A percentile compares a stretch with the other conserved stretches of the same genome.
Conservation (phyloP, 805 yeast species). For the Blastobotrys terrestris region DNA sequence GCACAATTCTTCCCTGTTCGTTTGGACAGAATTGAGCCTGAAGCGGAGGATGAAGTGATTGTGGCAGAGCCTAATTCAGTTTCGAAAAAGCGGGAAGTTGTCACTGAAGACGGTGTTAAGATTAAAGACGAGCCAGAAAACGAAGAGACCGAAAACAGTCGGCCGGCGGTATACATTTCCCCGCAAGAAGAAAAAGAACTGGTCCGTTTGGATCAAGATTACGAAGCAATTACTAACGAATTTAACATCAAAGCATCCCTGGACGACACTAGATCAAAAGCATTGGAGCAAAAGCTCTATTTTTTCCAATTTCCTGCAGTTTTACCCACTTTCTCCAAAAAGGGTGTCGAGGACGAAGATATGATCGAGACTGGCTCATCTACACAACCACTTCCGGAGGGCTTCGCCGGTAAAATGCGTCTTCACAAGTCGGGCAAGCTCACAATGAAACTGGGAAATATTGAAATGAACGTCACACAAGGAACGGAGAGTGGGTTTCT, state of each 20-base stretch:
- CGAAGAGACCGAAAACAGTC: slow-evolving; percentile 5
- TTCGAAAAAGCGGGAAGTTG: slow-evolving; percentile 3
- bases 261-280: slow-evolving; percentile 8
- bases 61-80: background rate
- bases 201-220: slow-evolving; percentile 14
- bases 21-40: slow-evolving; percentile 15
- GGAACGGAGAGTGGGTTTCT: slow-evolving; percentile 66
- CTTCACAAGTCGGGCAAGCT: slow-evolving; percentile 80
- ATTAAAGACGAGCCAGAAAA: background rate
- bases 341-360: slow-evolving; percentile 14
- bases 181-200: slow-evolving; percentile 12
- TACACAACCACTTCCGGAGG: slow-evolving; percentile 32
- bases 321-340: slow-evolving; percentile 30
- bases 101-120: background rate
- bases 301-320: slow-evolving; percentile 47
- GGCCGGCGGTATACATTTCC: slow-evolving; percentile 2
- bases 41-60: slow-evolving; percentile 7
- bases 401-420: slow-evolving; percentile 67
- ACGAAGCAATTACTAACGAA: slow-evolving; percentile 16
- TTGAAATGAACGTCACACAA: slow-evolving; percentile 58
- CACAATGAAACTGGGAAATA: slow-evolving; percentile 66
- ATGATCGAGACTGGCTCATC: slow-evolving; percentile 8
- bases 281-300: slow-evolving; percentile 26
- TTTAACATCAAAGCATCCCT: slow-evolving; percentile 12
- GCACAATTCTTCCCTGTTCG: slow-evolving; percentile 23